These are phyloP conservation scores for Phytophthora fragariaefolia DNA, from an alignment of 352 stramenopile species.

Conservation along the genomic window DNA sequence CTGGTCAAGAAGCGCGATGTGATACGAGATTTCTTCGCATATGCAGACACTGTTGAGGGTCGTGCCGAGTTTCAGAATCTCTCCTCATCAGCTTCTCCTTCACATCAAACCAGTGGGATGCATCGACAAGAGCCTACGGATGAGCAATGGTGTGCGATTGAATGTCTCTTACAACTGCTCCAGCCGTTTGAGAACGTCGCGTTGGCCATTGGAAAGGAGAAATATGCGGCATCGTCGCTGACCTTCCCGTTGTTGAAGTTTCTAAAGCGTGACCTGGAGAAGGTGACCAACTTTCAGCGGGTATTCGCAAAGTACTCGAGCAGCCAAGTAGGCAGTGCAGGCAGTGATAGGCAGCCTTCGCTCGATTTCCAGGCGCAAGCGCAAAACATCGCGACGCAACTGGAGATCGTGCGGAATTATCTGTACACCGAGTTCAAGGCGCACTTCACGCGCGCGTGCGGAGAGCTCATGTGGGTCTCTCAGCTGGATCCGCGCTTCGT, in stretches of 20 bases:
- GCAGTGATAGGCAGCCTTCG: constrained; percentile 3
- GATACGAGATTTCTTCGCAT: constrained; percentile 58
- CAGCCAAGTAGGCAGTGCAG: constrained; percentile 3
- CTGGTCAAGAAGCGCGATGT: constrained; percentile 48
- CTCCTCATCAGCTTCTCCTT: constrained; percentile 12
- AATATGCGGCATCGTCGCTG: constrained; percentile 48
- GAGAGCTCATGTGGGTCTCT: constrained; percentile 57
- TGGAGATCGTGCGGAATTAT: constrained; percentile 45
- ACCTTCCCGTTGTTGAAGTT: constrained; percentile 52
- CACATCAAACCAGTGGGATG: constrained; percentile 14
- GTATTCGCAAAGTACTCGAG: constrained; percentile 38
- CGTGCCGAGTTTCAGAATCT: constrained; percentile 42
- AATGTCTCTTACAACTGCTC: constrained; percentile 49
- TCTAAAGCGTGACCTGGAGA: constrained; percentile 54
- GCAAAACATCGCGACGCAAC: constrained; percentile 37
- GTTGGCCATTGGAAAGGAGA: constrained; percentile 49
- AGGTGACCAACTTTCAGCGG: constrained; percentile 53
- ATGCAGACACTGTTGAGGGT: constrained; percentile 47
- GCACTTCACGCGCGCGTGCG: constrained; percentile 46
- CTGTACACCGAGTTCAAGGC: constrained; percentile 45
- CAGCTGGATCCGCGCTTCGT: constrained; percentile 58
- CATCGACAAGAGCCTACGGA: constrained; percentile 34
- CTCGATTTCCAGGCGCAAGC: constrained; percentile 24
- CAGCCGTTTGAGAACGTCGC: constrained; percentile 60
- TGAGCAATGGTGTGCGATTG: constrained; percentile 50